phyloP scores from a whole-genome alignment of 1,284 basidiomycete genomes.

The Leccinum griseonigrum region DNA sequence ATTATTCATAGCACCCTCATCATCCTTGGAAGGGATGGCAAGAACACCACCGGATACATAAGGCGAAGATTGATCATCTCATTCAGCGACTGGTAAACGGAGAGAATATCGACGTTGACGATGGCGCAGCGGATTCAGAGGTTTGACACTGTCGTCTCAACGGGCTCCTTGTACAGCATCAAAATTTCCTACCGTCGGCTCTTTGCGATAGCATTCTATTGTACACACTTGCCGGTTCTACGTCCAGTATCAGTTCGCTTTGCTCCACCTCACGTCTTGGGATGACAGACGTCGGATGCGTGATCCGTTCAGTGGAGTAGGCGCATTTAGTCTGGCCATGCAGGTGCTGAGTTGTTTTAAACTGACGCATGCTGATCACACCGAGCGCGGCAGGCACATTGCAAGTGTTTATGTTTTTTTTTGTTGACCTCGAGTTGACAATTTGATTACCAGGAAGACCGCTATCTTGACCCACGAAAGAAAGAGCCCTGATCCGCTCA shows the following conservation, averaged over 20 bases:
- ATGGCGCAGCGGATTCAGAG: constrained; percentile 28
- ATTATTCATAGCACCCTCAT: constrained; percentile 59
- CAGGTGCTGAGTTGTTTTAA: constrained; percentile 49
- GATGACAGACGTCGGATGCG: constrained; percentile 28
- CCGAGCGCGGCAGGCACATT: constrained; percentile 69
- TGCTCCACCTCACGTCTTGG: constrained; percentile 42
- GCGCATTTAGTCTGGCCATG: constrained; percentile 61
- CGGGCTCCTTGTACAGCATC: constrained; percentile 13
- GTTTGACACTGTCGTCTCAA: constrained; percentile 15
- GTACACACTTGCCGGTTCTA: constrained; percentile 42
- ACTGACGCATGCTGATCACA: constrained; percentile 58
- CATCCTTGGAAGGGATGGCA: constrained; percentile 91
- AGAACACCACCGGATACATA: constrained; percentile 82
- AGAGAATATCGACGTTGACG: constrained; percentile 47
- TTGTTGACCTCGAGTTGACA: not conserved
- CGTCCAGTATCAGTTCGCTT: constrained; percentile 46
- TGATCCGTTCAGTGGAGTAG: constrained; percentile 66
- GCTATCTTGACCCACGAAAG: constrained; percentile 50
- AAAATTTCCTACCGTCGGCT: not conserved
- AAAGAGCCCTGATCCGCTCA: constrained; percentile 36
- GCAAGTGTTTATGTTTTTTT: constrained; percentile 36
- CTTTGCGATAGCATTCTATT: constrained; percentile 8
- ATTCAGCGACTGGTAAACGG: constrained; percentile 58
- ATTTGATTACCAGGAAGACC: constrained; percentile 32
- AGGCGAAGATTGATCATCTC: constrained; percentile 76